Base-by-base conservation (phyloP, 228 moss, liverwort and hornwort species). In the Sphagnum magellanicum region DNA sequence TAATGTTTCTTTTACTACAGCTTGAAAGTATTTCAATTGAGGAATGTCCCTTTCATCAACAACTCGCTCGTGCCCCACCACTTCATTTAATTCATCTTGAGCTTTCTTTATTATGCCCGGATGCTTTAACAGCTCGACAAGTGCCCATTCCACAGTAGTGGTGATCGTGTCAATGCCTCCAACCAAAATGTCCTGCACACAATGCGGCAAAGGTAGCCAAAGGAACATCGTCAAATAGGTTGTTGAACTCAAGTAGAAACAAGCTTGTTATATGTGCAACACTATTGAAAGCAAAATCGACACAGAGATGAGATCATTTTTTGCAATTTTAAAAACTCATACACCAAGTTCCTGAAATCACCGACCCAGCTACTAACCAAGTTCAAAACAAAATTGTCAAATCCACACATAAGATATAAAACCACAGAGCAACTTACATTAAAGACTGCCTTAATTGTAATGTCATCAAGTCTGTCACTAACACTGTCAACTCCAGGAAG, bases 361-460 rank as follows among this genome's bases (percentile, higher is more conserved):
- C 32, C 3, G 32, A 32, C 32, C 32, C 32, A 32, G 32, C 32
- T 32, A 32, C 32, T 32, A 32, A 32, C 32, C 32, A 32, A 32
- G 32, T 32, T 32, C 32, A 32, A 32, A 32, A 32, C 32, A 32
- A 32, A 32, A 32, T 32, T 32, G 5, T 60, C 6, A 60, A 16
- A 16, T 14, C 16, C 5, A 6, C 14, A 60, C 6, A 14, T 16
- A 6, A 60, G 60, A 32, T 6, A 60, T 60, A 6, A 60, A 60
- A 5, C 5, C 16, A 60, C n/a, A 0, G 55, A 16, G 52, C n/a
- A 17, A 68, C 52, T 16, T 60, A 73, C 73, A 61, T 6, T 47
- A 48, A 52, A 59, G 51, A 73, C 50, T 16, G 67, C 73, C 50
- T 73, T 73, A 59, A 73, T 61, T 6, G 52, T 63, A 47, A 16